Conservation (phyloP, 768 basidiomycete species). For the Termitomyces sp. region DNA sequence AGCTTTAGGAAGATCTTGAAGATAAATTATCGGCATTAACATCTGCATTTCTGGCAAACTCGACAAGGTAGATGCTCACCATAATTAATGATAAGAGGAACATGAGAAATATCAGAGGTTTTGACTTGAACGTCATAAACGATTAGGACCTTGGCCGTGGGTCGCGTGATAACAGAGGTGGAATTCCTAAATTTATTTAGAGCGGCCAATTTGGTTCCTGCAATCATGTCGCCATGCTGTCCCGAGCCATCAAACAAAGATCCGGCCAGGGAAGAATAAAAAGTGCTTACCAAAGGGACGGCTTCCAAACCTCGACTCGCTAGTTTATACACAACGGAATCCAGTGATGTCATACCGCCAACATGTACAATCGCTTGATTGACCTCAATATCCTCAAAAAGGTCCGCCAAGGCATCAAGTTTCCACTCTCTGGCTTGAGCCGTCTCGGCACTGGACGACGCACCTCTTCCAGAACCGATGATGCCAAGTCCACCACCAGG, state of each 20-base stretch:
- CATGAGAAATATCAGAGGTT: slow-evolving; percentile 80
- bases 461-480: slow-evolving; percentile 87
- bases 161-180: slow-evolving; percentile 51
- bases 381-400: slow-evolving; percentile 84
- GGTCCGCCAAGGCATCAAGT: slow-evolving; percentile 83
- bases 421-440: slow-evolving; percentile 92
- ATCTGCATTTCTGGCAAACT: background rate
- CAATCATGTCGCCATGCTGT: slow-evolving; percentile 92
- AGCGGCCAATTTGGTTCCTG: slow-evolving; percentile 72
- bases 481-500: slow-evolving; percentile 71
- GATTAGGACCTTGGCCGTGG: slow-evolving; percentile 72
- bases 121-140: slow-evolving; percentile 95
- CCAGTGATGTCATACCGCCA: slow-evolving; percentile 81
- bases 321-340: slow-evolving; percentile 87
- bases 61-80: slow-evolving; percentile 34
- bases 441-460: slow-evolving; percentile 69
- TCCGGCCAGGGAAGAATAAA: slow-evolving; percentile 1
- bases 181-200: slow-evolving; percentile 78
- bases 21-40: background rate
- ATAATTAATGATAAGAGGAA: slow-evolving; percentile 94
- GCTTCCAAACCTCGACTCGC: slow-evolving; percentile 83
- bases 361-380: slow-evolving; percentile 82
- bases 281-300: slow-evolving; percentile 69
- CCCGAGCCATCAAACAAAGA: slow-evolving; percentile 11
- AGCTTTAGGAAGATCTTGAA: slow-evolving; percentile 82